Conservation (phyloP, 108 stramenopile species). For the Nitzschia sp. region DNA sequence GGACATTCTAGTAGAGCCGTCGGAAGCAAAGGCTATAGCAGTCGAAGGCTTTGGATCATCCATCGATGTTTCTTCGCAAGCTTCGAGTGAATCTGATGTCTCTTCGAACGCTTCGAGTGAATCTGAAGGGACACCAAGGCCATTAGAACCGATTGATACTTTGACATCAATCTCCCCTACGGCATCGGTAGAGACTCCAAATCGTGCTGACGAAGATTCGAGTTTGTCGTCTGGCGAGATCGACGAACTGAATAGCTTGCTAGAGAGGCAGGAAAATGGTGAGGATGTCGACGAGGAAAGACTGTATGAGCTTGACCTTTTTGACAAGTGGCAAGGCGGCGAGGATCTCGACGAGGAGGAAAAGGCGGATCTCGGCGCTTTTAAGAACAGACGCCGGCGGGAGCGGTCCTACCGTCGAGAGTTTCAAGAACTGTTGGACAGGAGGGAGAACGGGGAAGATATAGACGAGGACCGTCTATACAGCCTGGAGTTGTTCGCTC, state of each 20-base stretch:
- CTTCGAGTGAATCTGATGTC: neutral
- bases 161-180: neutral
- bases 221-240: slow-evolving; percentile 21
- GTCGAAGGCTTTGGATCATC: no score
- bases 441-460: slow-evolving; percentile 12
- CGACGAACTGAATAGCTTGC: slow-evolving; percentile 17
- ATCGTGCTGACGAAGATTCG: neutral
- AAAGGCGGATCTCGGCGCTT: slow-evolving; percentile 10
- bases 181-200: neutral
- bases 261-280: slow-evolving; percentile 22
- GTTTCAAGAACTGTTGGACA: neutral
- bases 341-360: slow-evolving; percentile 12
- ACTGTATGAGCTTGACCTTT: slow-evolving; percentile 18
- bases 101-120: neutral
- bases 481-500: neutral
- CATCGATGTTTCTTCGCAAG: neutral
- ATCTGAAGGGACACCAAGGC: neutral
- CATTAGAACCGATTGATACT: neutral
- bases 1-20: neutral
- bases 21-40: neutral
- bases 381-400: slow-evolving; percentile 2
- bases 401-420: neutral
- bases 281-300: slow-evolving; percentile 25
- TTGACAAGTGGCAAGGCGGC: slow-evolving; percentile 21
- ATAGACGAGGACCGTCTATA: slow-evolving; percentile 21